A percentile compares a stretch with the other conserved stretches of the same genome.
These are phyloP conservation scores for Bonia amplexicaulis DNA, from an alignment of 176 grass and related monocot genomes.

Conservation along the genomic window DNA sequence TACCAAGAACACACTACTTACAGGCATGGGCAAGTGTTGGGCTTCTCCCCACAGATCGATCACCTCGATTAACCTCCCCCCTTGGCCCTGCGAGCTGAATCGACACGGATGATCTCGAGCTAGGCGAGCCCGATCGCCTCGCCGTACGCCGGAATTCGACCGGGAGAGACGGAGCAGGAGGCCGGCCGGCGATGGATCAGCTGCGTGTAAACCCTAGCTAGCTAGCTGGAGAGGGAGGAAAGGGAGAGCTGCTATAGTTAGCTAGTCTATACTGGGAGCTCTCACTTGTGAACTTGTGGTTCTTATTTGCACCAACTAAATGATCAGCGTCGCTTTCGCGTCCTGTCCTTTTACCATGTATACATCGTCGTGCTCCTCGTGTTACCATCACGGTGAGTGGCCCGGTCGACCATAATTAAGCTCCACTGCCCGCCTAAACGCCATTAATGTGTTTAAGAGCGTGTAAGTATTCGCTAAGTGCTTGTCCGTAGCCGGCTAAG, in stretches of 20 bases:
- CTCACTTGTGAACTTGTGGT: conserved; percentile 17
- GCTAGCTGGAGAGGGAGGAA: background rate
- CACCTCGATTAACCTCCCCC: background rate
- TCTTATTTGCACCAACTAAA: conserved; percentile 18
- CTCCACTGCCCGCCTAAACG: background rate
- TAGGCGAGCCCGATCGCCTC: background rate
- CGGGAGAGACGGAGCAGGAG: background rate
- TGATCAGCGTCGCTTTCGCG: conserved; percentile 37
- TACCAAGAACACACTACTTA: conserved; percentile 16
- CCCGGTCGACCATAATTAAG: background rate
- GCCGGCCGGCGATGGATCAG: background rate
- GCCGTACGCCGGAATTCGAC: background rate
- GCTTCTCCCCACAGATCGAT: background rate
- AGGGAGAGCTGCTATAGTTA: background rate
- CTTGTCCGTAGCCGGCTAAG: background rate
- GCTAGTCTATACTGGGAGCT: background rate
- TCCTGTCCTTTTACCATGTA: conserved; percentile 23
- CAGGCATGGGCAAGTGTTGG: conserved; percentile 11
- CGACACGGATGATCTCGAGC: background rate
- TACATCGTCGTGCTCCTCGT: conserved; percentile 7
- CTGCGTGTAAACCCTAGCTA: conserved; percentile 36
- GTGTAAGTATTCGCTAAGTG: background rate
- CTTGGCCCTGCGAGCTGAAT: background rate
- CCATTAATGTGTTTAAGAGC: background rate
- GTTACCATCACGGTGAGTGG: background rate